Percentiles rank a stretch among this genome's conserved stretches.
Conservation (phyloP, 139 green algal genomes). For the Haematococcus sp. region DNA sequence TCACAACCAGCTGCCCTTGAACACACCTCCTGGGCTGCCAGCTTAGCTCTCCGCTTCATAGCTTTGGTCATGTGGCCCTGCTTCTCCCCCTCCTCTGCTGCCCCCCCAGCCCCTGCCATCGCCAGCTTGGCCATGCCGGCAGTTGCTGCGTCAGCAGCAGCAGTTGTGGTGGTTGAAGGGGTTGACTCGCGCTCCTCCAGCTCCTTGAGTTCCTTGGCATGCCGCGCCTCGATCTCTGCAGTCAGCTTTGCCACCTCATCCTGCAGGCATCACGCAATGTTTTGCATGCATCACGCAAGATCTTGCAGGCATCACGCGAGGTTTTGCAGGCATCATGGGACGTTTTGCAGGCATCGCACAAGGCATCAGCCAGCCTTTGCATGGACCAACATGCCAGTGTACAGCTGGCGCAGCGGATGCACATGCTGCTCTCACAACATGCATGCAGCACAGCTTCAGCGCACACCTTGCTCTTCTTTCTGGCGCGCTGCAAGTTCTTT, state of each 20-base stretch:
- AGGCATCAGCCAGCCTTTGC: too few relatives aligned
- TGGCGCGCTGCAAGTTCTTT: constrained; percentile 64
- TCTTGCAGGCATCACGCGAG: too few relatives aligned
- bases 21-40: constrained; percentile 31
- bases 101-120: not conserved
- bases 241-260: constrained; percentile 62
- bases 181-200: constrained; percentile 45
- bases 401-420: too few relatives aligned
- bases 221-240: constrained; percentile 51
- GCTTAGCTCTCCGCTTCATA: constrained; percentile 62
- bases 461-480: constrained; percentile 76
- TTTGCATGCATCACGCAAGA: too few relatives aligned
- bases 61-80: constrained; percentile 49
- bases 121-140: not conserved
- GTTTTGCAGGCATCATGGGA: too few relatives aligned
- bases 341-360: too few relatives aligned
- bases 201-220: constrained; percentile 63
- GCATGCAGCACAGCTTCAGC: too few relatives aligned
- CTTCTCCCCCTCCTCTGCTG: not conserved
- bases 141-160: constrained; percentile 5
- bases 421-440: too few relatives aligned
- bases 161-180: too few relatives aligned
- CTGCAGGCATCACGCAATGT: constrained; percentile 25
- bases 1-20: too few relatives aligned
- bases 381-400: too few relatives aligned